phyloP scores from a whole-genome alignment of 2,329 filamentous ascomycete species.

The Graphium sp. region DNA sequence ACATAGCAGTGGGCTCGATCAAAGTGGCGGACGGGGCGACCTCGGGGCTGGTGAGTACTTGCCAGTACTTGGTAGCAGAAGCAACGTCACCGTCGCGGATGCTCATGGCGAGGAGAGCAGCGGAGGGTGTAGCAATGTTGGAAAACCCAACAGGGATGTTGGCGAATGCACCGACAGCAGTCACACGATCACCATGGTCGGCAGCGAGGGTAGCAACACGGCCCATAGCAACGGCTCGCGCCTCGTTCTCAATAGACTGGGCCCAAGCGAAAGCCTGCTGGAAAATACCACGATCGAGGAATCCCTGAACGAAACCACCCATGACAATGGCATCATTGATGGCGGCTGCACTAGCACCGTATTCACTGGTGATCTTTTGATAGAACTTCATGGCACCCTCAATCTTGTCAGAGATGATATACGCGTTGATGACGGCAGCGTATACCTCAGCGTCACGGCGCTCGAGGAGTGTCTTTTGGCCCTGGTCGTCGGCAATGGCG shows the following conservation, averaged over 20 bases:
- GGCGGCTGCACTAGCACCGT: conserved; percentile 36
- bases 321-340: conserved; percentile 58
- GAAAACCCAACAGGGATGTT: conserved; percentile 34
- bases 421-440: conserved; percentile 79
- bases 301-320: conserved; percentile 63
- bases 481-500: conserved; percentile 70
- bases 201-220: conserved; percentile 64
- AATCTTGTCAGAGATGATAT: conserved; percentile 63
- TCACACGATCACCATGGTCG: conserved; percentile 54
- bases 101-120: conserved; percentile 75
- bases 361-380: conserved; percentile 54
- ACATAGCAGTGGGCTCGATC: conserved; percentile 84
- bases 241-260: conserved; percentile 38
- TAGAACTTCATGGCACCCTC: conserved; percentile 77
- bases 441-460: conserved; percentile 76
- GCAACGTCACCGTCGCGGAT: conserved; percentile 68
- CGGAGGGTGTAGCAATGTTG: conserved; percentile 41
- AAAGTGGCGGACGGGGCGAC: conserved; percentile 45
- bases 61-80: conserved; percentile 67
- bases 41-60: conserved; percentile 47
- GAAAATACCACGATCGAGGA: conserved; percentile 54
- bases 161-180: conserved; percentile 51
- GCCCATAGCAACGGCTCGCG: conserved; percentile 45
- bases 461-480: conserved; percentile 48
- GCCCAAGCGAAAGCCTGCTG: conserved; percentile 61